Evolutionary conservation across 2,329 filamentous ascomycete species (phyloP).

Genomic region (Fusarium pseudoanthophilum): DNA sequence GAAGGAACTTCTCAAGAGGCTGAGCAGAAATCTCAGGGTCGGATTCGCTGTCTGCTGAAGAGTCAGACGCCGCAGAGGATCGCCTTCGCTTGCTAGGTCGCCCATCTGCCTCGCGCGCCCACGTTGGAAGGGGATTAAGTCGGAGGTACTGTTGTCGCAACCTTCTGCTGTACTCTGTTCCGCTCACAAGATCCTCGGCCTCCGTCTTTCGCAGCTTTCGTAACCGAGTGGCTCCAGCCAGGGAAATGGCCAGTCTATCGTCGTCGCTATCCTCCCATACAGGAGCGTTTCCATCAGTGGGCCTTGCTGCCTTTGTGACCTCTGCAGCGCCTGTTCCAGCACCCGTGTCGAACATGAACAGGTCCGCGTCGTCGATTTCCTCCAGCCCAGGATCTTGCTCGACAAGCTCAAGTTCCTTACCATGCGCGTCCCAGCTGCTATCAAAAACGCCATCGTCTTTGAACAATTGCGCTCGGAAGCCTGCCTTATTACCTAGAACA

Average conservation of each 20-base stretch:
- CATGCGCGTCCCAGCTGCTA: constrained; percentile 49
- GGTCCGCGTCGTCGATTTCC: constrained; percentile 77
- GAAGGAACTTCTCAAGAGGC: constrained; percentile 82
- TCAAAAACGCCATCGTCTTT: constrained; percentile 57
- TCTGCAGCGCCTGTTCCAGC: constrained; percentile 54
- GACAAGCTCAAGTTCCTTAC: constrained; percentile 47
- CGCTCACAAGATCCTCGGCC: constrained; percentile 85
- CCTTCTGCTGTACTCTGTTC: constrained; percentile 84
- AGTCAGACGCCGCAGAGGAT: constrained; percentile 64
- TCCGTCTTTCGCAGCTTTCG: constrained; percentile 85
- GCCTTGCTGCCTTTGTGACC: constrained; percentile 41
- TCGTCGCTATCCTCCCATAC: constrained; percentile 98
- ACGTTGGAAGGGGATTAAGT: constrained; percentile 69
- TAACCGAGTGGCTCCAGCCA: constrained; percentile 78
- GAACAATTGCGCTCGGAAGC: constrained; percentile 81
- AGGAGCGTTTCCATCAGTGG: constrained; percentile 56
- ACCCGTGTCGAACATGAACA: constrained; percentile 85
- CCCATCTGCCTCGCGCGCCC: constrained; percentile 64
- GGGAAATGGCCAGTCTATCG: constrained; percentile 84
- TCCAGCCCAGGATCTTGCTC: constrained; percentile 67
- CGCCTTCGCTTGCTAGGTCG: constrained; percentile 62
- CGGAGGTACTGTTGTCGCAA: constrained; percentile 80
- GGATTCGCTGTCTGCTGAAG: constrained; percentile 64
- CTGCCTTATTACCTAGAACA: constrained; percentile 87
- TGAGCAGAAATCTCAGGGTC: constrained; percentile 73